phyloP scores from a whole-genome alignment of 2,329 filamentous ascomycete genomes.

The Ophiosphaerella narmari region DNA sequence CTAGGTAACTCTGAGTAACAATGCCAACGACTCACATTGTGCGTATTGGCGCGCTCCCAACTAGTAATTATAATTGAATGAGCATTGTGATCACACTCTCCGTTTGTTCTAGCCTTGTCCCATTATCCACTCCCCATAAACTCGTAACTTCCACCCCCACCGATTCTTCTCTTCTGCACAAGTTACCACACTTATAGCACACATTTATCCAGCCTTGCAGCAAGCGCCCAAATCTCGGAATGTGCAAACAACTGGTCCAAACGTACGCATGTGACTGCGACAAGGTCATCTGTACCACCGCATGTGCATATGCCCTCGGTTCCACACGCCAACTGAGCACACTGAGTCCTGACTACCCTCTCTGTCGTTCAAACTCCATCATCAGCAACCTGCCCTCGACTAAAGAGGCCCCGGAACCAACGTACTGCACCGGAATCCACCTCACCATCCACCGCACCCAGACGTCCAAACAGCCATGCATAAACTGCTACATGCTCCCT shows the following conservation, averaged over 20 bases:
- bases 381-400: background rate
- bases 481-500: slow-evolving; percentile 27
- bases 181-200: background rate
- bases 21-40: no score
- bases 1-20: no score
- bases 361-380: slow-evolving; percentile 13
- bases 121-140: no score
- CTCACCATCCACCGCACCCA: slow-evolving; percentile 21
- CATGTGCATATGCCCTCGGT: slow-evolving; percentile 27
- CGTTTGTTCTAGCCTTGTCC: no score
- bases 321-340: background rate
- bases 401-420: no score
- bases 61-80: no score
- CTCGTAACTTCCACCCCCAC: no score
- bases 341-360: background rate
- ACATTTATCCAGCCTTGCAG: background rate
- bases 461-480: slow-evolving; percentile 25
- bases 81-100: no score
- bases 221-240: slow-evolving; percentile 1
- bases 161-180: background rate
- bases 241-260: slow-evolving; percentile 36
- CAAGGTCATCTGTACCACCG: slow-evolving; percentile 32
- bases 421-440: slow-evolving; percentile 7
- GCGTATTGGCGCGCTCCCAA: no score
- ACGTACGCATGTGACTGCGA: slow-evolving; percentile 31